Evolutionary conservation across 1,284 basidiomycete genomes (phyloP), one percentile per base, ranked within the genome.

Genomic region (Cutaneotrichosporon cavernicola): DNA sequence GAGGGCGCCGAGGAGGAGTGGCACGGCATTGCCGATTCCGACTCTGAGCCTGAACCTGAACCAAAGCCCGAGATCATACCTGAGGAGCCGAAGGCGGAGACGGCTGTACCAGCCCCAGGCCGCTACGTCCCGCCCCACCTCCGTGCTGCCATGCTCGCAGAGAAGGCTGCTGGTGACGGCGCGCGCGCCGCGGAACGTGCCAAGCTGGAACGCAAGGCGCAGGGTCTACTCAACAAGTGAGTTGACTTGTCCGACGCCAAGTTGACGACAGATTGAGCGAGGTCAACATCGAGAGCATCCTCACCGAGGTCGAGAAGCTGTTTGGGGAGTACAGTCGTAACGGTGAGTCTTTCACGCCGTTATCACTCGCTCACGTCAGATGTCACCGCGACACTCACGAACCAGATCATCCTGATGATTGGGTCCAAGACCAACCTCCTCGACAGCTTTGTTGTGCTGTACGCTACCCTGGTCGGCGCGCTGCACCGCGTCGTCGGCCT

Each of bases 361-460:
- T 10, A 13, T 8, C n/a, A 8, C 14, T 0, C n/a, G 16, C 61
- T 68, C 22, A 46, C 55, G 4, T 5, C 76, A 89, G 91, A 97
- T 71, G 90, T 97, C 4, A 92, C 93, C 0, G 86, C 89, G 0
- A 88, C 87, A 0, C 76, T 98, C 51, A 92, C 91, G 3, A 85
- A 81, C 2, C 84, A 97, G 53, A 86, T 98, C 60, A 86, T 97
- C 60, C 86, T 90, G 60, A 90, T 90, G 51, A 90, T 97, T 57
- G 87, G 92, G 1, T 86, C 89, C 18, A 89, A 90, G 75, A 87
- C 91, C 0, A 90, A 90, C 57, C 83, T 92, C 5, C 84, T 98
- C 57, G 94, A 98, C 76, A 91, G 91, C 2, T 95, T 93, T 72
- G 91, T 98, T 58, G 89, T 94, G 16, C 84, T 97, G 5, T 89